These are phyloP conservation scores for Phylloporus sp. DNA, from an alignment of 1,284 basidiomycete species.

Conservation along the genomic window DNA sequence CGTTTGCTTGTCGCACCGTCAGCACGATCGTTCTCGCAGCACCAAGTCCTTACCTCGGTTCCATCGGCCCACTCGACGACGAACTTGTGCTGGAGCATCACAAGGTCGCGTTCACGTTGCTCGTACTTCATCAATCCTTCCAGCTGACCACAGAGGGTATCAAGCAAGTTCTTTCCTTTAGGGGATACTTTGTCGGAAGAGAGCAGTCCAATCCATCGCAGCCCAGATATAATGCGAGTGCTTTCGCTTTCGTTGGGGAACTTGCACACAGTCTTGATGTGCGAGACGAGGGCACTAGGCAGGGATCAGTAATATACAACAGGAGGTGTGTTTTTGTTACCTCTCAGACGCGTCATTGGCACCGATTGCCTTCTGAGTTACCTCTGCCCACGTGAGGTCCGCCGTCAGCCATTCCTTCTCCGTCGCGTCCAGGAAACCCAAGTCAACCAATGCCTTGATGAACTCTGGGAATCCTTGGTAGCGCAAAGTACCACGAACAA, in stretches of 20 bases:
- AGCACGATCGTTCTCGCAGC: slow-evolving; percentile 15
- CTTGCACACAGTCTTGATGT: slow-evolving; percentile 72
- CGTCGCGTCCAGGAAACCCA: slow-evolving; percentile 87
- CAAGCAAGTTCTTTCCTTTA: slow-evolving; percentile 85
- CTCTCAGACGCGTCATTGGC: slow-evolving; percentile 76
- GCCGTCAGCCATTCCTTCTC: slow-evolving; percentile 83
- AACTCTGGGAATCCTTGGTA: slow-evolving; percentile 99
- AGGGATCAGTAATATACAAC: slow-evolving; percentile 15
- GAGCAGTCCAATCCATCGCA: slow-evolving; percentile 95
- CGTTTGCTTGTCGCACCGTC: slow-evolving; percentile 65
- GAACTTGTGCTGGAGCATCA: slow-evolving; percentile 98
- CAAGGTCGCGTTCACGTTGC: slow-evolving; percentile 91
- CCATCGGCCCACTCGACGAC: slow-evolving; percentile 89
- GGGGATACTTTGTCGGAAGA: slow-evolving; percentile 71
- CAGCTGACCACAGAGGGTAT: slow-evolving; percentile 92
- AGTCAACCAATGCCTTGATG: slow-evolving; percentile 85
- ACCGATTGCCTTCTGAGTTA: slow-evolving; percentile 82
- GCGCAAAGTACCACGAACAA: slow-evolving; percentile 92
- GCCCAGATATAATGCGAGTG: slow-evolving; percentile 82
- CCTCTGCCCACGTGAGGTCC: slow-evolving; percentile 82
- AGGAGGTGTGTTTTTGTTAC: slow-evolving; percentile 48
- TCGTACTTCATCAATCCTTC: slow-evolving; percentile 95
- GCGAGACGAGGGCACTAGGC: slow-evolving; percentile 67
- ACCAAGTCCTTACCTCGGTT: slow-evolving; percentile 56
- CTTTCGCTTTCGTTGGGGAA: slow-evolving; percentile 80